These are phyloP conservation scores for Ustilago vetiveriae DNA, from an alignment of 1,284 basidiomycete species.

Conservation along the genomic window DNA sequence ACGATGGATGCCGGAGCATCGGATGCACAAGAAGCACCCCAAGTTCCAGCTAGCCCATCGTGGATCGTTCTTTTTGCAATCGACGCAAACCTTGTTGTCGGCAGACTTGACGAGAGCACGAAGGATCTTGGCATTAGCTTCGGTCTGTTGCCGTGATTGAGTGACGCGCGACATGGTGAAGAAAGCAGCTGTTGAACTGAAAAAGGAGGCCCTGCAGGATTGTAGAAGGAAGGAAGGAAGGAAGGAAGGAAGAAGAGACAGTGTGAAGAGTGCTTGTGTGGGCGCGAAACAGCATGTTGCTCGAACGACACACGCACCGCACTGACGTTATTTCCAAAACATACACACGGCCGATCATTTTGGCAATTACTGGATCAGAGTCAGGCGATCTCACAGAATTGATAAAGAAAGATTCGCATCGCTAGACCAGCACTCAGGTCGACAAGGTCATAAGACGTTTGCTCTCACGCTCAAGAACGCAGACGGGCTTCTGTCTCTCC, in stretches of 20 bases:
- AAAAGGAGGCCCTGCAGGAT: no score
- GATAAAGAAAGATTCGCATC: no score
- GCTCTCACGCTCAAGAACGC: no score
- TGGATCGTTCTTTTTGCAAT: conserved; percentile 74
- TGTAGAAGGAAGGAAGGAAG: neutral
- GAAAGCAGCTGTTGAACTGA: no score
- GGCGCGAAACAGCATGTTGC: no score
- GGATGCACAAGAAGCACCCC: conserved; percentile 92
- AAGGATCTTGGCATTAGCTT: conserved; percentile 62
- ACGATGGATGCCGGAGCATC: conserved; percentile 97
- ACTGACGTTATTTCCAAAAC: neutral
- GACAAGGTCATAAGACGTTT: no score
- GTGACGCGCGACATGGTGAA: conserved; percentile 57
- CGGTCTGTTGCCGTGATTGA: conserved; percentile 64
- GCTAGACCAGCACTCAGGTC: no score
- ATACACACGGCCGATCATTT: no score
- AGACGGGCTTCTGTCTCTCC: no score
- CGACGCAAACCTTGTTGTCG: conserved; percentile 86
- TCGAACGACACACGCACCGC: neutral
- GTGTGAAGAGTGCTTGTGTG: neutral
- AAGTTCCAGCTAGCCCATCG: conserved; percentile 99
- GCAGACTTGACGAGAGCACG: conserved; percentile 70
- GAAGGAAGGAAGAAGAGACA: neutral
- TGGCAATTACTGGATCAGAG: no score
- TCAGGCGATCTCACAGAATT: neutral